Evolutionary conservation across 1,139 yeast species (phyloP).

Genomic region (Yamadazyma dendronema): DNA sequence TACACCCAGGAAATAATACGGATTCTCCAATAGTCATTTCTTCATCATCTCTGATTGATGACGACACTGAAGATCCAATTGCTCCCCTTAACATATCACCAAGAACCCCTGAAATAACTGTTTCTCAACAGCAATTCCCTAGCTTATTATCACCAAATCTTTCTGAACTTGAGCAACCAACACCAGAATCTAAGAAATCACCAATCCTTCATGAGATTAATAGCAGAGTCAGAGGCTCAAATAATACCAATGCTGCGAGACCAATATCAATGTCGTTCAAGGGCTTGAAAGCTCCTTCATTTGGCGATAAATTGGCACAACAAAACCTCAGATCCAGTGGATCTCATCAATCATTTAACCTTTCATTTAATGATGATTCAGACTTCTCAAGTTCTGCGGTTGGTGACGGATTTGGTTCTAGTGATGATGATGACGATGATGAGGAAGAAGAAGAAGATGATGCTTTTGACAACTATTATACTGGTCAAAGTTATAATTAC

Average conservation of each 20-base stretch:
- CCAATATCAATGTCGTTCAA: constrained; percentile 69
- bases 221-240: constrained; percentile 38
- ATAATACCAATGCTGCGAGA: constrained; percentile 23
- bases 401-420: constrained; percentile 31
- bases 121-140: constrained; percentile 13
- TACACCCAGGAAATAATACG: not conserved
- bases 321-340: constrained; percentile 33
- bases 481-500: constrained; percentile 2
- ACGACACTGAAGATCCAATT: constrained; percentile 15
- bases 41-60: constrained; percentile 16
- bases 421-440: constrained; percentile 25
- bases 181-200: constrained; percentile 11
- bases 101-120: constrained; percentile 14
- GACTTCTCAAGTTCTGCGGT: constrained; percentile 23
- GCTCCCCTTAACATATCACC: constrained; percentile 15
- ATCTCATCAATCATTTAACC: constrained; percentile 45
- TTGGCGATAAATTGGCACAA: constrained; percentile 34
- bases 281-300: constrained; percentile 60
- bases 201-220: constrained; percentile 12
- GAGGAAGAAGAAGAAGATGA: constrained; percentile 7
- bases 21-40: constrained; percentile 14
- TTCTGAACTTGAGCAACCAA: constrained; percentile 10
- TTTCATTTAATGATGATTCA: constrained; percentile 35
- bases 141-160: constrained; percentile 15
- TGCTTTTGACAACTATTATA: not conserved